These are phyloP conservation scores for Nicotiana attenuata DNA, from an alignment of 257 asterid genomes.

Conservation along the genomic window DNA sequence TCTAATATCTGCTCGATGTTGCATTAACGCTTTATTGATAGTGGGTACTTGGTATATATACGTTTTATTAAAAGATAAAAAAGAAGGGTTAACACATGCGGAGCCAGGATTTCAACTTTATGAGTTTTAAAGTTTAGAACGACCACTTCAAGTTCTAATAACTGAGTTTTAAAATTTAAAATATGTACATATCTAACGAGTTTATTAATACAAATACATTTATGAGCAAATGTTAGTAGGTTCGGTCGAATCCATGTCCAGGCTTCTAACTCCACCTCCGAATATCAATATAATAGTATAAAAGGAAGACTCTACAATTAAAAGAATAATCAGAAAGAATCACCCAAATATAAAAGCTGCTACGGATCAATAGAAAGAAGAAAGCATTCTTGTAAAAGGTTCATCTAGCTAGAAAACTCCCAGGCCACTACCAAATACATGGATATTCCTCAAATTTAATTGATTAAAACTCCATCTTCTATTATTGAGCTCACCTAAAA, in stretches of 20 bases:
- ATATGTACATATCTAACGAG: too few relatives aligned
- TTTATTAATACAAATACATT: too few relatives aligned
- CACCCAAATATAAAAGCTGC: background rate
- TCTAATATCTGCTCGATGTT: background rate
- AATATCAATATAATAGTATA: too few relatives aligned
- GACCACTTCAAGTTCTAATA: too few relatives aligned
- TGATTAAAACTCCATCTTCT: background rate
- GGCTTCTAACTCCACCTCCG: too few relatives aligned
- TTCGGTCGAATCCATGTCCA: too few relatives aligned
- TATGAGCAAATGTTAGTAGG: too few relatives aligned
- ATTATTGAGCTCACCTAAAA: background rate
- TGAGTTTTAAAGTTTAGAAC: too few relatives aligned
- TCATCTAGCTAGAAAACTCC: background rate
- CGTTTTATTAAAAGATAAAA: background rate
- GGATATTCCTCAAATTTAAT: conserved; percentile 3
- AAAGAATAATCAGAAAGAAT: background rate
- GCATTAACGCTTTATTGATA: background rate
- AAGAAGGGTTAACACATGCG: background rate
- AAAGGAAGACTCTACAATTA: too few relatives aligned
- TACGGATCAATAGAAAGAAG: background rate
- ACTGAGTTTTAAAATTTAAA: too few relatives aligned
- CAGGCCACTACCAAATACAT: background rate
- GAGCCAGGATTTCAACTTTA: too few relatives aligned
- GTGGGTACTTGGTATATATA: background rate
- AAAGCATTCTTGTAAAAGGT: background rate